Percentiles rank a stretch among this genome's conserved stretches.
phyloP scores from a whole-genome alignment of 2,329 filamentous ascomycete species.

The Graphilbum sp. region DNA sequence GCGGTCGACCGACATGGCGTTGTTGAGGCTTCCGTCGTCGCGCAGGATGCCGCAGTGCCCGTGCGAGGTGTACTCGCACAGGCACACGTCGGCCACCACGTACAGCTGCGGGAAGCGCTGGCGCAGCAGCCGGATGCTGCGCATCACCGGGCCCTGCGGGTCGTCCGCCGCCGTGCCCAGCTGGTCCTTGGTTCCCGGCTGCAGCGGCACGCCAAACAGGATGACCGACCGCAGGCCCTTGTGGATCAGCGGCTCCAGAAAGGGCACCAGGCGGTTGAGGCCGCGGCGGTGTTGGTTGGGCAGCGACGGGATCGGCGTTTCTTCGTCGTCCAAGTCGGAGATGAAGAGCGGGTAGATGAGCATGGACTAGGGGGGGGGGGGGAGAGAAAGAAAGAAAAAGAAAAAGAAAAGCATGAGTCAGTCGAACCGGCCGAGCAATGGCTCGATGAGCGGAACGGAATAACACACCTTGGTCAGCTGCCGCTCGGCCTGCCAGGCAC shows the following conservation, averaged over 20 bases:
- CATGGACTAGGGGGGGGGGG: constrained; percentile 54
- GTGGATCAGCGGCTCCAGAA: constrained; percentile 69
- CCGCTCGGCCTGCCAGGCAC: constrained; percentile 70
- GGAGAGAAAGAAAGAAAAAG: constrained; percentile 2
- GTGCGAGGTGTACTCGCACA: constrained; percentile 97
- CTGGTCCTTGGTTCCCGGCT: constrained; percentile 68
- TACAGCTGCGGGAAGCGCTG: constrained; percentile 80
- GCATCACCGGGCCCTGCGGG: constrained; percentile 80
- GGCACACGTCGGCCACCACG: constrained; percentile 82
- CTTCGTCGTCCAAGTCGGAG: constrained; percentile 85
- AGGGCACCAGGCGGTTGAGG: constrained; percentile 69
- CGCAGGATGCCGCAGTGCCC: constrained; percentile 93
- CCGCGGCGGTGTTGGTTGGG: constrained; percentile 83
- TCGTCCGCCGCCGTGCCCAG: constrained; percentile 88
- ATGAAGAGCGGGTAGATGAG: constrained; percentile 96
- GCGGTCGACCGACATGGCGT: constrained; percentile 80
- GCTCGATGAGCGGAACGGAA: too few species aligned
- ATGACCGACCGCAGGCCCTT: constrained; percentile 91
- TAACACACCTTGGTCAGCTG: constrained; percentile 63
- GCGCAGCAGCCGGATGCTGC: constrained; percentile 67
- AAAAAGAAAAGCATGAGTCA: too few species aligned
- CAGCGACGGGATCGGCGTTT: constrained; percentile 75
- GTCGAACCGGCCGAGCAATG: too few species aligned
- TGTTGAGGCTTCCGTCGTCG: constrained; percentile 86
- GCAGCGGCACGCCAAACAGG: constrained; percentile 83